These are phyloP conservation scores for Kalmusia sp. DNA, from an alignment of 2,329 filamentous ascomycete species.

Conservation along the genomic window DNA sequence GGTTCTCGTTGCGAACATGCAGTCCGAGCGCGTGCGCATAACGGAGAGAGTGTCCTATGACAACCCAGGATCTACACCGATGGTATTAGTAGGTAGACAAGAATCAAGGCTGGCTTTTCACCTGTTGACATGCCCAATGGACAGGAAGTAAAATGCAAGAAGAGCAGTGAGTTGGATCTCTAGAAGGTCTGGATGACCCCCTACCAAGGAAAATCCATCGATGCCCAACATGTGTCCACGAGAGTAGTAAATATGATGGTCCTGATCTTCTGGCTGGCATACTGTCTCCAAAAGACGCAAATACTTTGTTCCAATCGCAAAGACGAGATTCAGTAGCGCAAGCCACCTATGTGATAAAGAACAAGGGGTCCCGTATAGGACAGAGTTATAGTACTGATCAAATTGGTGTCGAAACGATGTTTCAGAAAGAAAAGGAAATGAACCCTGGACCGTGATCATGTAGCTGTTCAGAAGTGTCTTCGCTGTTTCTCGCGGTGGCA, in stretches of 20 bases:
- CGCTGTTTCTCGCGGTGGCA: slow-evolving; percentile 35
- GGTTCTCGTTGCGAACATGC: slow-evolving; percentile 44
- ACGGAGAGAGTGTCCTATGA: slow-evolving; percentile 45
- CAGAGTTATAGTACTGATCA: slow-evolving; percentile 34
- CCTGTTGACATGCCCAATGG: slow-evolving; percentile 50
- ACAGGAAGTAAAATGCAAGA: slow-evolving; percentile 48
- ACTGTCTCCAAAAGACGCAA: slow-evolving; percentile 35
- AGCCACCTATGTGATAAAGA: slow-evolving; percentile 38
- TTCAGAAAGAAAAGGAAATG: slow-evolving; percentile 37
- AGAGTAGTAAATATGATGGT: slow-evolving; percentile 48
- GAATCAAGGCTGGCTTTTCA: slow-evolving; percentile 28
- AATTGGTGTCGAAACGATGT: slow-evolving; percentile 41
- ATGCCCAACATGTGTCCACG: slow-evolving; percentile 41
- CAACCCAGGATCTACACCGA: slow-evolving; percentile 42
- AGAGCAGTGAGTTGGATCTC: slow-evolving; percentile 33
- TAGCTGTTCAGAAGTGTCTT: slow-evolving; percentile 37
- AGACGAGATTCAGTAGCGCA: slow-evolving; percentile 49
- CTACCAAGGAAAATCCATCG: slow-evolving; percentile 31
- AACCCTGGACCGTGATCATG: slow-evolving; percentile 31
- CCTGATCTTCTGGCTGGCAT: slow-evolving; percentile 14
- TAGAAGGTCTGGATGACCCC: neutral
- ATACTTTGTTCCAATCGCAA: slow-evolving; percentile 49
- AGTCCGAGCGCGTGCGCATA: slow-evolving; percentile 46
- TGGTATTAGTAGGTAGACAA: neutral
- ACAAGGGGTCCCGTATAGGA: slow-evolving; percentile 18